Conservation (phyloP, 1,284 basidiomycete species). For the Somion occarium region DNA sequence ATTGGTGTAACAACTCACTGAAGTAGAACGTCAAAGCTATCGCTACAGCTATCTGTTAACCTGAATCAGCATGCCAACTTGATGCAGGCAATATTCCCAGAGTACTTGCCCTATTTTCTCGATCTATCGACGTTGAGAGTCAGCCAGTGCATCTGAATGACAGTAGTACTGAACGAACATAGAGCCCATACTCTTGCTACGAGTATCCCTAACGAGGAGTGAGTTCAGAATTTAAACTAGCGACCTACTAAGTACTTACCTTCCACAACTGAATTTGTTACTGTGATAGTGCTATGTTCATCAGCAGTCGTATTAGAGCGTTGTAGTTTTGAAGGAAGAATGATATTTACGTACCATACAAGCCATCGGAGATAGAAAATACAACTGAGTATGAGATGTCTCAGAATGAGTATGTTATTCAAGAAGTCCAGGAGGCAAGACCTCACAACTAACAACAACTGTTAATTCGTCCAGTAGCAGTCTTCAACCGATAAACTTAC, state of each 20-base stretch:
- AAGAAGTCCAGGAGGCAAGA: too few species aligned
- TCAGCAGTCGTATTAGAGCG: neutral
- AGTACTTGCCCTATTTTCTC: neutral
- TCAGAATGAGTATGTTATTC: neutral
- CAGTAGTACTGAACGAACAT: too few species aligned
- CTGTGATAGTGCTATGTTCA: conserved; percentile 3
- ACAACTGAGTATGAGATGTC: neutral
- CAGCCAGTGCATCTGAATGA: too few species aligned
- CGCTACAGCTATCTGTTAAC: neutral
- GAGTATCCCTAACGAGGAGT: neutral
- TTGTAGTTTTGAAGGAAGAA: neutral
- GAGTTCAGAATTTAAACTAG: neutral
- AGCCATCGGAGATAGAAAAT: conserved; percentile 5
- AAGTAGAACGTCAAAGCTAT: neutral
- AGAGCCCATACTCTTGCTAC: conserved; percentile 1
- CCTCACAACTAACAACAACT: too few species aligned
- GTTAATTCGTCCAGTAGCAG: too few species aligned
- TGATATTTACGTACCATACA: neutral
- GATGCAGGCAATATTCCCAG: neutral
- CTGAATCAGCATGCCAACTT: neutral
- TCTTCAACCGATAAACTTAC: neutral
- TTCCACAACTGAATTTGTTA: conserved; percentile 4
- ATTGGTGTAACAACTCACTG: neutral
- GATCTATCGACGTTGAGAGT: too few species aligned
- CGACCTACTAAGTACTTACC: neutral